Percentiles rank a stretch among this genome's conserved stretches.
Evolutionary conservation across 2,329 filamentous ascomycete genomes (phyloP).

Genomic region (Penicillium sclerotigenum): DNA sequence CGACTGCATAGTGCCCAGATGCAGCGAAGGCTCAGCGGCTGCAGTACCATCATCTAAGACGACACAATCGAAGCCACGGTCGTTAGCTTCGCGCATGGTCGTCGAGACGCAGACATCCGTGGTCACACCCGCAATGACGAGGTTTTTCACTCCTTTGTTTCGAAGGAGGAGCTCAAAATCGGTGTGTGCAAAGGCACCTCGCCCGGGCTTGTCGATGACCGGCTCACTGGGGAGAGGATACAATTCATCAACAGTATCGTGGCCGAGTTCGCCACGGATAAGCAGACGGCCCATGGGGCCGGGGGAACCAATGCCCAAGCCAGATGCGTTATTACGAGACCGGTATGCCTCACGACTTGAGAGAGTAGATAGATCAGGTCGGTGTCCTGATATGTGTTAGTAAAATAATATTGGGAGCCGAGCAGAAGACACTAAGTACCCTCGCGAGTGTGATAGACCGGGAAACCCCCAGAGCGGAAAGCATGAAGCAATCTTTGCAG

Average conservation of each 20-base stretch:
- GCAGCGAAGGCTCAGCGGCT: slow-evolving; percentile 42
- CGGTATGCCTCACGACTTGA: slow-evolving; percentile 54
- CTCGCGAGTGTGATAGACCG: slow-evolving; percentile 47
- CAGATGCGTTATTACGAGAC: slow-evolving; percentile 51
- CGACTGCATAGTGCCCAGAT: slow-evolving; percentile 42
- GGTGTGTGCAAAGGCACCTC: slow-evolving; percentile 53
- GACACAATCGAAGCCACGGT: slow-evolving; percentile 54
- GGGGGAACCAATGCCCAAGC: slow-evolving; percentile 50
- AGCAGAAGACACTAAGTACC: slow-evolving; percentile 24
- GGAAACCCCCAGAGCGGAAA: slow-evolving; percentile 42
- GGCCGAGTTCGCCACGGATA: slow-evolving; percentile 56
- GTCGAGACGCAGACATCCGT: slow-evolving; percentile 56
- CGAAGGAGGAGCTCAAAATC: slow-evolving; percentile 53
- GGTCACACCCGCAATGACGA: slow-evolving; percentile 54
- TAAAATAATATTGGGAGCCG: neutral
- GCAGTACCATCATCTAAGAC: slow-evolving; percentile 51
- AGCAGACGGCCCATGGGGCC: slow-evolving; percentile 59
- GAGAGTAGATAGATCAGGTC: slow-evolving; percentile 55
- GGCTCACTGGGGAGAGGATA: slow-evolving; percentile 49
- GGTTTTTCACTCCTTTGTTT: slow-evolving; percentile 52
- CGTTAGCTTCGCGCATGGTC: slow-evolving; percentile 56
- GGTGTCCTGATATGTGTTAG: slow-evolving; percentile 39
- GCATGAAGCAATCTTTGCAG: slow-evolving; percentile 39
- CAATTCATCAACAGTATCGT: slow-evolving; percentile 56
- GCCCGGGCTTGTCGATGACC: slow-evolving; percentile 55